Evolutionary conservation across 495 filamentous ascomycete species (phyloP), one percentile per base, ranked within the genome.

Genomic region (Annulohypoxylon bovei): DNA sequence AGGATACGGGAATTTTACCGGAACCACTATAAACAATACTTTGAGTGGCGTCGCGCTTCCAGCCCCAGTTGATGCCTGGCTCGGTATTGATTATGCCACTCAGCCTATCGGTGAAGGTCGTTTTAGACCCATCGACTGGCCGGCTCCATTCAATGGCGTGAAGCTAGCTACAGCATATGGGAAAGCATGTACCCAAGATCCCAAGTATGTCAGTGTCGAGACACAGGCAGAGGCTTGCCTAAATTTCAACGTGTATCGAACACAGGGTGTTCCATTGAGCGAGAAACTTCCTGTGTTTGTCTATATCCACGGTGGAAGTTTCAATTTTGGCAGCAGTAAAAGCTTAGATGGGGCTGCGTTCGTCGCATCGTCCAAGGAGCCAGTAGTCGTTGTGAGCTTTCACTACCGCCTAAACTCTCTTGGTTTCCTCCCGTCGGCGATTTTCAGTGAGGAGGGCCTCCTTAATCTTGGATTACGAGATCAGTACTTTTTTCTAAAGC

Each of bases 391-490:
- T 11, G 81, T 91, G 18, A 87, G 85, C 75, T 88, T 90, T 58
- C 88, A 88, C 70, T 93, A 93, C 67, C 85, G 90, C 4, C 78
- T 92, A 16, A 87, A 87, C 27, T 80, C 89, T 0, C 82, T 92
- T 32, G 90, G 90, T 1, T 92, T 91, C 72, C 75, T 91, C 22
- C 82, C 88, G 30, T 89, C 86, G 0, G 76, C 65, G 0, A 56
- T 86, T 16, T 82, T 83, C 35, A 81, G 83, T 5, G 81, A 86
- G 49, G 85, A 87, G n/a, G 85, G 86, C 0, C 52, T 84, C 5
- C 81, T 89, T 27, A 92, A 92, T 70, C 77, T 90, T 42, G 90
- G 90, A 0, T 81, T 92, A 67, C 86, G 85, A 76, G 90, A 92
- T 73, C 90, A 92, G 71, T 81, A 84, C 61, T 72, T 87, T 54